These are phyloP conservation scores for Macaranga tanarius DNA, from an alignment of 441 rosid genomes.

Conservation along the genomic window DNA sequence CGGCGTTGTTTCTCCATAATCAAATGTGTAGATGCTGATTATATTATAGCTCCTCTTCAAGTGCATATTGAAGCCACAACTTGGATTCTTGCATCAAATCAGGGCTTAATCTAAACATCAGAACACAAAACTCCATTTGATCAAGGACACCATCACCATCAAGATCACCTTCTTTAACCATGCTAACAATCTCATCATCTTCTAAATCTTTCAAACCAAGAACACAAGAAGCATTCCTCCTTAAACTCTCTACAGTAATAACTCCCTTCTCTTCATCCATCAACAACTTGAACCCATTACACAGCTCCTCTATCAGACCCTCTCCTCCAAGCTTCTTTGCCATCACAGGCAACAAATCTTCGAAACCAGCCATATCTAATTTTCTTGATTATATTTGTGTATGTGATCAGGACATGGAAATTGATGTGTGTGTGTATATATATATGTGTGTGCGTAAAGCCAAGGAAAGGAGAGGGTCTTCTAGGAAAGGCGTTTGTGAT, in stretches of 20 bases:
- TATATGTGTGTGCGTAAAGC: too few species aligned
- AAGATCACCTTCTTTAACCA: constrained; percentile 58
- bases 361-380: constrained; percentile 25
- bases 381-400: not conserved
- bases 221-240: constrained; percentile 38
- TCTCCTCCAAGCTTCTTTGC: constrained; percentile 63
- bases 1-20: too few species aligned
- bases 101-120: constrained; percentile 70
- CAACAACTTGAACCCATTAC: constrained; percentile 55
- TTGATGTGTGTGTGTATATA: not conserved
- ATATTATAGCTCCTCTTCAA: not conserved
- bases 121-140: constrained; percentile 61
- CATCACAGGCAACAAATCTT: constrained; percentile 55
- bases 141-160: constrained; percentile 55
- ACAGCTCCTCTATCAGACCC: constrained; percentile 56
- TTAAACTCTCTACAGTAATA: constrained; percentile 54
- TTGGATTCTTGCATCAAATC: constrained; percentile 54
- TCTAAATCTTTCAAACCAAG: constrained; percentile 48
- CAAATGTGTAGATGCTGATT: too few species aligned
- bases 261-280: constrained; percentile 51
- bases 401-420: too few species aligned
- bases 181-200: constrained; percentile 49
- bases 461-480: not conserved
- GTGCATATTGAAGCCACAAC: constrained; percentile 10
- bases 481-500: not conserved